phyloP scores from a whole-genome alignment of 2,329 filamentous ascomycete genomes.

The Pyricularia pennisetigena region DNA sequence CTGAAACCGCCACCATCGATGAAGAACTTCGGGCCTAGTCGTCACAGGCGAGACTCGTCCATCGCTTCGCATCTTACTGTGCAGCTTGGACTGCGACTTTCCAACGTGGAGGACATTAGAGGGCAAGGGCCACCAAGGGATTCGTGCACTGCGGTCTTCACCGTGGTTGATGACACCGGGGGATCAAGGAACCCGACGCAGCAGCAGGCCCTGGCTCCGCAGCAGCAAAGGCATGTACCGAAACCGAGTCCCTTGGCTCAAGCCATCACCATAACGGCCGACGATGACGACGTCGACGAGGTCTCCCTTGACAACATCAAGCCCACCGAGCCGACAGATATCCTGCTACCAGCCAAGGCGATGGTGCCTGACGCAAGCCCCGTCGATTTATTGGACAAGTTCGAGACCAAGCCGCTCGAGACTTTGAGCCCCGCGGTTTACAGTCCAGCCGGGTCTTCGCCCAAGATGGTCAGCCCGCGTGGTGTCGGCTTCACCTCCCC shows the following conservation, averaged over 20 bases:
- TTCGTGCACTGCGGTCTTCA: neutral
- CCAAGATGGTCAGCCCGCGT: slow-evolving; percentile 30
- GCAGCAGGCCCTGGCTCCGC: neutral
- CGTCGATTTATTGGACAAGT: neutral
- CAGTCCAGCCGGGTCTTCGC: slow-evolving; percentile 23
- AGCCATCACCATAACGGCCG: neutral
- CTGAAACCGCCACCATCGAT: slow-evolving; percentile 35
- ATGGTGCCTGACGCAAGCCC: slow-evolving; percentile 12
- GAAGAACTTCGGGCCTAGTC: slow-evolving; percentile 26
- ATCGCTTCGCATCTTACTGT: slow-evolving; percentile 57
- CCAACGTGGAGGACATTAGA: slow-evolving; percentile 41
- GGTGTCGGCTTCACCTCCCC: slow-evolving; percentile 29
- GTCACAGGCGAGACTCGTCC: slow-evolving; percentile 51
- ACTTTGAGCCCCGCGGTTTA: slow-evolving; percentile 45
- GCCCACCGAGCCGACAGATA: slow-evolving; percentile 23
- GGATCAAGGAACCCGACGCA: neutral
- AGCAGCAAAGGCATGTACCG: neutral
- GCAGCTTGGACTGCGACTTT: slow-evolving; percentile 61
- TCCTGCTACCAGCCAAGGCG: slow-evolving; percentile 16
- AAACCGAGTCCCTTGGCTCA: slow-evolving; percentile 10
- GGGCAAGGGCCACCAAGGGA: slow-evolving; percentile 18
- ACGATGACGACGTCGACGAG: slow-evolving; percentile 5
- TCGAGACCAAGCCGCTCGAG: slow-evolving; percentile 9
- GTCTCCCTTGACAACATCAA: slow-evolving; percentile 15
- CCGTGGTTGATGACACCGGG: slow-evolving; percentile 5